These are phyloP conservation scores for Melampsora americana DNA, from an alignment of 1,284 basidiomycete species.

Conservation along the genomic window DNA sequence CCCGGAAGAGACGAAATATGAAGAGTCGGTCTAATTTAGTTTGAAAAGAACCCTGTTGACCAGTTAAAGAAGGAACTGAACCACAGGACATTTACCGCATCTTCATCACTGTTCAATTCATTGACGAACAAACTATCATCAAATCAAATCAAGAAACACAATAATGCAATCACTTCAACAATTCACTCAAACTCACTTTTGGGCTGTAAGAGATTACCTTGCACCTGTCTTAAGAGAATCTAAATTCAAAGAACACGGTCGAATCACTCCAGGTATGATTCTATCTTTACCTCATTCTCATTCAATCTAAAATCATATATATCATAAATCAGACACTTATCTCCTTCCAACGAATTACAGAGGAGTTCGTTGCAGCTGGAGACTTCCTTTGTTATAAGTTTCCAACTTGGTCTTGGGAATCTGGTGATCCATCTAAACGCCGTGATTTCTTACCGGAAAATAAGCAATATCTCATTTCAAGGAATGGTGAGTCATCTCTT, in stretches of 20 bases:
- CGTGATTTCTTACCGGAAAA: constrained; percentile 88
- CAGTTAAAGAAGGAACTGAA: too few relatives aligned
- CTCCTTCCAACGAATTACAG: constrained; percentile 56
- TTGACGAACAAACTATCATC: too few relatives aligned
- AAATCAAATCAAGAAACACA: too few relatives aligned
- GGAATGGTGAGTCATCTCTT: constrained; percentile 66
- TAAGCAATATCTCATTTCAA: constrained; percentile 93
- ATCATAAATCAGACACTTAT: not conserved
- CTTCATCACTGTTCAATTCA: too few relatives aligned
- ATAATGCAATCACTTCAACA: constrained; percentile 40
- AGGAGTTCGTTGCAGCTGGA: constrained; percentile 85
- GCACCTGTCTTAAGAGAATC: constrained; percentile 93
- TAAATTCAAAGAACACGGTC: constrained; percentile 97
- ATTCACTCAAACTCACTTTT: constrained; percentile 71
- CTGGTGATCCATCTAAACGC: constrained; percentile 72
- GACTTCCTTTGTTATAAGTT: constrained; percentile 95
- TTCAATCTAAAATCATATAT: not conserved
- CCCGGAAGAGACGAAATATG: too few relatives aligned
- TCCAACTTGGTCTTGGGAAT: constrained; percentile 87
- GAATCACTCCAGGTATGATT: constrained; percentile 85
- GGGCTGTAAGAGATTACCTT: constrained; percentile 92
- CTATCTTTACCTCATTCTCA: constrained; percentile 47
- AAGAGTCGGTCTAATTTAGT: too few relatives aligned
- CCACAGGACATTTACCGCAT: too few relatives aligned
- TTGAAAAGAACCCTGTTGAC: too few relatives aligned